phyloP scores from a whole-genome alignment of 176 grass and related monocot species.

The Ampelocalamus luodianensis region DNA sequence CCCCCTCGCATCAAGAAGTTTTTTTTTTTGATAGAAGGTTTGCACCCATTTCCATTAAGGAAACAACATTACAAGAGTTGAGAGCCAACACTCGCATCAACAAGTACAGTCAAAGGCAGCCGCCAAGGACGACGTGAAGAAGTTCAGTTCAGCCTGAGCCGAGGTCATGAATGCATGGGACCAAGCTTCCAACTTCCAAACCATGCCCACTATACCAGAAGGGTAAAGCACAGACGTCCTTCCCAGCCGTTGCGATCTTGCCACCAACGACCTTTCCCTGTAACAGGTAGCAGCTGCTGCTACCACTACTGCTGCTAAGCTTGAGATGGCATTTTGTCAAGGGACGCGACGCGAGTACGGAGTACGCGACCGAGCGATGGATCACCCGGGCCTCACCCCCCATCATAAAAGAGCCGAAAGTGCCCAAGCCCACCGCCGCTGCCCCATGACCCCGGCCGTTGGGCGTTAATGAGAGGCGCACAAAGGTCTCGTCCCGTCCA shows the following conservation, averaged over 20 bases:
- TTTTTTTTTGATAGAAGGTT: no score
- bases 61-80: no score
- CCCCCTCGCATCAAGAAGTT: no score
- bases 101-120: neutral
- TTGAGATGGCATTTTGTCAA: neutral
- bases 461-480: slow-evolving; percentile 4
- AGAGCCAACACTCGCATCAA: neutral
- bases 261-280: neutral
- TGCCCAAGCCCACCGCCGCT: neutral
- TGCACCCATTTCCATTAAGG: no score
- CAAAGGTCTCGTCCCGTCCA: slow-evolving; percentile 26
- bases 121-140: neutral
- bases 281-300: neutral
- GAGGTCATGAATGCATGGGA: neutral
- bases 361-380: neutral
- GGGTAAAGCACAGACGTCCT: neutral
- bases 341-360: neutral
- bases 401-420: slow-evolving; percentile 40
- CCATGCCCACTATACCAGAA: neutral
- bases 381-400: no score
- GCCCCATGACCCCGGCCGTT: neutral
- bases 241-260: neutral
- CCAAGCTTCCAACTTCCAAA: neutral
- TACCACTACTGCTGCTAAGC: neutral
- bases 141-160: neutral